phyloP scores from a whole-genome alignment of 2,329 filamentous ascomycete species.

The Furcasterigmium sp. region DNA sequence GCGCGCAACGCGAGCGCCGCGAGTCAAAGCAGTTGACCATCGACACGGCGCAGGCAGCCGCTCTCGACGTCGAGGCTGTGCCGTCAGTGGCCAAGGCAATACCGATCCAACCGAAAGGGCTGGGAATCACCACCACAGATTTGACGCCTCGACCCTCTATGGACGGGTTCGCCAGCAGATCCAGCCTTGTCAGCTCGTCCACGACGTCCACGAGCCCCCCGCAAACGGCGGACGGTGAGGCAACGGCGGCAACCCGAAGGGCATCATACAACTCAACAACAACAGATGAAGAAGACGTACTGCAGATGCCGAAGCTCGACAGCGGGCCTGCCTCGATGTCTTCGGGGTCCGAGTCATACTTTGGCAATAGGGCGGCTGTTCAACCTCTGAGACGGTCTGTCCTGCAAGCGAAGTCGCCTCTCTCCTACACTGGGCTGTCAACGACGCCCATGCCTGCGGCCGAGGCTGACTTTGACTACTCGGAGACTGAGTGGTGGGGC shows the following conservation, averaged over 20 bases:
- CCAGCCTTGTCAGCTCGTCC: constrained; percentile 15
- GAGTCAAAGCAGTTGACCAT: constrained; percentile 43
- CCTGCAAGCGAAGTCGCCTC: constrained; percentile 53
- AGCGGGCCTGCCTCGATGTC: constrained; percentile 41
- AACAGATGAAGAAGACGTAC: constrained; percentile 76
- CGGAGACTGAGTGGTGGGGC: constrained; percentile 96
- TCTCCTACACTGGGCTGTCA: constrained; percentile 50
- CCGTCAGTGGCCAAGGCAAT: constrained; percentile 1
- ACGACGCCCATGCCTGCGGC: constrained; percentile 39
- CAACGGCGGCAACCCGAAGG: constrained; percentile 43
- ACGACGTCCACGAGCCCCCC: constrained; percentile 15
- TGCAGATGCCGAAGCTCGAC: constrained; percentile 55
- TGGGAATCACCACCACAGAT: constrained; percentile 44
- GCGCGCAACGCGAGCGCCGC: constrained; percentile 55
- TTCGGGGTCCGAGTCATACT: constrained; percentile 61
- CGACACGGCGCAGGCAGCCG: constrained; percentile 28
- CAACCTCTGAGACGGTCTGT: constrained; percentile 36
- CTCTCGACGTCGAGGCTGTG: constrained; percentile 11
- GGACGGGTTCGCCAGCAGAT: constrained; percentile 36
- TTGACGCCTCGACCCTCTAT: constrained; percentile 39
- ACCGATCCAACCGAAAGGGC: constrained; percentile 19
- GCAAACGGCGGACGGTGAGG: constrained; percentile 7
- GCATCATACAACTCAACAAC: constrained; percentile 61
- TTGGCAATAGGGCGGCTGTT: constrained; percentile 33
- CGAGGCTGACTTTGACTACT: constrained; percentile 75